Conservation (phyloP, 805 yeast genomes). For the Lipomyces kockii region DNA sequence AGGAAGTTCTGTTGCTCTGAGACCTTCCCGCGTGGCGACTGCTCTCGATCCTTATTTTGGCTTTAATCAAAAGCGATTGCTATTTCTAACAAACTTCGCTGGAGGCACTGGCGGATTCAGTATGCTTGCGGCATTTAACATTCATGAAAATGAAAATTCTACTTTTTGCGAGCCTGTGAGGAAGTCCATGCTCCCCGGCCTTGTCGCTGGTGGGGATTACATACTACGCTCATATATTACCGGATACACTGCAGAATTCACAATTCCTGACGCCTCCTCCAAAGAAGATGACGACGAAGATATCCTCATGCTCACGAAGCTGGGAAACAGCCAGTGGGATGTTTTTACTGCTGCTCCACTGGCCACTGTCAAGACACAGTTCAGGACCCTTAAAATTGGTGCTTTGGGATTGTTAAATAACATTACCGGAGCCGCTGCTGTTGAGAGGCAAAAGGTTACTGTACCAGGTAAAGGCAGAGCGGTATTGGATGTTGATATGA, state of each 20-base stretch:
- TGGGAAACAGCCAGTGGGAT: constrained; percentile 31
- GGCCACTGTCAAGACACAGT: constrained; percentile 25
- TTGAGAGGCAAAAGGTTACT: constrained; percentile 29
- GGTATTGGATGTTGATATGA: constrained; percentile 29
- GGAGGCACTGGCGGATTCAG: constrained; percentile 37
- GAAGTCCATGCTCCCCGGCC: constrained; percentile 30
- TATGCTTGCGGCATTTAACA: constrained; percentile 32
- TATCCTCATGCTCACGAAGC: constrained; percentile 20
- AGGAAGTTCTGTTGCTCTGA: constrained; percentile 24
- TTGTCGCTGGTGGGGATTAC: constrained; percentile 23
- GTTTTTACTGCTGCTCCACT: constrained; percentile 36
- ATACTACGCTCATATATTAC: constrained; percentile 28
- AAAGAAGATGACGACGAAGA: constrained; percentile 18
- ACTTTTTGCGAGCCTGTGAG: constrained; percentile 20
- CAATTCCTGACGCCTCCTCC: background rate
- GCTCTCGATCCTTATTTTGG: constrained; percentile 34
- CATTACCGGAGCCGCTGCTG: constrained; percentile 32
- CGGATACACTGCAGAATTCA: constrained; percentile 27
- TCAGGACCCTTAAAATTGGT: constrained; percentile 22
- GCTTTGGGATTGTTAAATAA: constrained; percentile 30
- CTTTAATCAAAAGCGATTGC: constrained; percentile 17
- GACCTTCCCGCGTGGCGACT: constrained; percentile 30
- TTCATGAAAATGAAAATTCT: constrained; percentile 16
- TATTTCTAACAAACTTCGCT: constrained; percentile 27
- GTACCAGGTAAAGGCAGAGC: constrained; percentile 31